Conservation (phyloP, 179 eudicot genomes). For the Nepenthes alata region DNA sequence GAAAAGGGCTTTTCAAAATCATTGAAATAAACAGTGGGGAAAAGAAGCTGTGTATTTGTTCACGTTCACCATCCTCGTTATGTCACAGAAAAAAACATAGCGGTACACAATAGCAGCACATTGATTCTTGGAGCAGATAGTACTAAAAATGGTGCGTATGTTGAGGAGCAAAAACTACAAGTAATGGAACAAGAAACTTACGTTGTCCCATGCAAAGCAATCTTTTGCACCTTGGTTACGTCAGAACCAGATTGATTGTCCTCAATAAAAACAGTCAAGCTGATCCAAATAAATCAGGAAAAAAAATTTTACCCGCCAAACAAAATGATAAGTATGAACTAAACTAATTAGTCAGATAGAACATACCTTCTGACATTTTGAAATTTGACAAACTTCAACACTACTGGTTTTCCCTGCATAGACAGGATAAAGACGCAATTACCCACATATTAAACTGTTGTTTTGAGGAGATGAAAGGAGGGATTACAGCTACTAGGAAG, state of each 20-base stretch:
- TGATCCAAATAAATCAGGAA: constrained; percentile 25
- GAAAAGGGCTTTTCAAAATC: too few species aligned
- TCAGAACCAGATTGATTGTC: constrained; percentile 88
- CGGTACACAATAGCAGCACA: too few species aligned
- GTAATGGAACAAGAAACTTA: constrained; percentile 35
- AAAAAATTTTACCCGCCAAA: background rate
- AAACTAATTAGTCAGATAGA: background rate
- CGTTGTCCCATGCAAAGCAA: constrained; percentile 76
- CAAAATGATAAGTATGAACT: constrained; percentile 2
- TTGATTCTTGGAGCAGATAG: too few species aligned
- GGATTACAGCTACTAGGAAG: too few species aligned
- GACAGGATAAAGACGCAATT: background rate
- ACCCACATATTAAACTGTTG: background rate
- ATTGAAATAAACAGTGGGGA: too few species aligned
- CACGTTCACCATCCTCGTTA: too few species aligned
- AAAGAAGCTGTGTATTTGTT: too few species aligned
- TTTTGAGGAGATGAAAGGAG: too few species aligned
- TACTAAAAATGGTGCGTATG: too few species aligned
- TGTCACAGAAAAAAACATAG: too few species aligned
- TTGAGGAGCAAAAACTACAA: background rate
- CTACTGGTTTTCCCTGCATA: constrained; percentile 69
- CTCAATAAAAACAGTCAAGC: constrained; percentile 90
- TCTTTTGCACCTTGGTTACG: constrained; percentile 72
- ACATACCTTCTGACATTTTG: constrained; percentile 93
- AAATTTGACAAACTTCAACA: constrained; percentile 84